A percentile compares a stretch with the other conserved stretches of the same genome.
These are phyloP conservation scores for Mariannaea sp. DNA, from an alignment of 2,329 filamentous ascomycete genomes.

Conservation along the genomic window DNA sequence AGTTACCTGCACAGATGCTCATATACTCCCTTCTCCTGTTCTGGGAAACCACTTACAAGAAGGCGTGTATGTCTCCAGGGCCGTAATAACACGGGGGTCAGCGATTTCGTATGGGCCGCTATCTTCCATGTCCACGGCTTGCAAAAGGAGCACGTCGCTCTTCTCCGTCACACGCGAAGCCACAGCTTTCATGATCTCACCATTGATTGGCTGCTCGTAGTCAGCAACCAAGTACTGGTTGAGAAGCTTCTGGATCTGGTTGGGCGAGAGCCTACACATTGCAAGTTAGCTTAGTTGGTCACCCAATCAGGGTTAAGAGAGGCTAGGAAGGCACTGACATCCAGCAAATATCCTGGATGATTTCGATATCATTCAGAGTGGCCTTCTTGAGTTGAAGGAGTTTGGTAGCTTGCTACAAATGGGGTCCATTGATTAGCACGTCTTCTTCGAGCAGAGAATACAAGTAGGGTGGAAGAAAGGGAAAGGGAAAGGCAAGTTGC, in stretches of 20 bases:
- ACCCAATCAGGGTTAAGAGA: neutral
- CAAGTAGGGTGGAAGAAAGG: no score
- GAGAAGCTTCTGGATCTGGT: slow-evolving; percentile 97
- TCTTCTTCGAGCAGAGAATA: no score
- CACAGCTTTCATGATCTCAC: slow-evolving; percentile 99
- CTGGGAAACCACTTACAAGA: slow-evolving; percentile 70
- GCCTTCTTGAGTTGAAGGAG: slow-evolving; percentile 98
- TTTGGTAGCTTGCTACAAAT: slow-evolving; percentile 98
- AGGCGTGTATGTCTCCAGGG: slow-evolving; percentile 95
- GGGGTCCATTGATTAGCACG: no score
- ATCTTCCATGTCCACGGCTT: slow-evolving; percentile 98
- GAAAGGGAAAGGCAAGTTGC: no score
- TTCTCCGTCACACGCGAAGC: slow-evolving; percentile 97
- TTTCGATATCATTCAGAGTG: slow-evolving; percentile 98
- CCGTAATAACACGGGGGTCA: slow-evolving; percentile 92
- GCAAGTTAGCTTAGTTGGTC: slow-evolving; percentile 17
- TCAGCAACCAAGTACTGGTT: slow-evolving; percentile 99
- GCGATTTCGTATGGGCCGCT: slow-evolving; percentile 98
- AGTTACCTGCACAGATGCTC: slow-evolving; percentile 35
- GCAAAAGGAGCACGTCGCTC: slow-evolving; percentile 90
- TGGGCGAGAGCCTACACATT: slow-evolving; percentile 85
- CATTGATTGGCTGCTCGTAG: slow-evolving; percentile 99
- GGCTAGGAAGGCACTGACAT: slow-evolving; percentile 75
- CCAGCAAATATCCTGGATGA: slow-evolving; percentile 99
- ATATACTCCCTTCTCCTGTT: neutral